Base-by-base conservation (phyloP, 148 eudicot genomes). In the Salicornia ramosissima region DNA sequence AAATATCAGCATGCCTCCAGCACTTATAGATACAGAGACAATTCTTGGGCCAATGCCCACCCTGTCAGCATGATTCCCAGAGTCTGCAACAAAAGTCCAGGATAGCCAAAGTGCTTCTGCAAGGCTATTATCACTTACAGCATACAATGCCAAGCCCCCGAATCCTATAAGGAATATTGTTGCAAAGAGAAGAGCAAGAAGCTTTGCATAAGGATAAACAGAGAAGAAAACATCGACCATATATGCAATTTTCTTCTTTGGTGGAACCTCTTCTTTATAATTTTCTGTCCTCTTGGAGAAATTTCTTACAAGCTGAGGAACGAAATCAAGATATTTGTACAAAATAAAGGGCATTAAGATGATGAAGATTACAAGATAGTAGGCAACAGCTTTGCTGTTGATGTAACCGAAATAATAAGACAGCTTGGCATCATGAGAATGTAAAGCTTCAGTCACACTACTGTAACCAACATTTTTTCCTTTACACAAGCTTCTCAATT, bases 1-100 rank as follows among this genome's bases (percentile, higher is more conserved):
- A 76, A 92, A 92, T 74, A 90, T 88, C 56, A 92, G 89, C 98
- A 92, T 90, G 66, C 98, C 98, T 77, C 96, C 96, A 22, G 94
- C 75, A 77, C 87, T 92, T 68, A 92, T 88, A 74, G 87, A 82
- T 55, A 92, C 85, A 10, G 98, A 92, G 39, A 92, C 98, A 68
- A 92, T 86, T 76, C 98, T 85, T 10, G 90, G 86, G 70, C 91
- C 96, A 56, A 75, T 79, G 57, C 98, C 96, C 77, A 90, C 89
- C 61, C 82, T 83, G 71, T 92, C 96, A 73, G 98, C 96, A 86
- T 92, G 98, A 80, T 80, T 90, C 77, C 96, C 98, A 0, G 98
- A 90, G 74, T 90, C 98, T 26, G 98, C 98, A 51, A 92, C 87
- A 63, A 90, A 90, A 65, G 90, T 88, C 98, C 98, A 92, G 0